phyloP scores from a whole-genome alignment of 306 rosid genomes.

The Gleditsia sinensis region DNA sequence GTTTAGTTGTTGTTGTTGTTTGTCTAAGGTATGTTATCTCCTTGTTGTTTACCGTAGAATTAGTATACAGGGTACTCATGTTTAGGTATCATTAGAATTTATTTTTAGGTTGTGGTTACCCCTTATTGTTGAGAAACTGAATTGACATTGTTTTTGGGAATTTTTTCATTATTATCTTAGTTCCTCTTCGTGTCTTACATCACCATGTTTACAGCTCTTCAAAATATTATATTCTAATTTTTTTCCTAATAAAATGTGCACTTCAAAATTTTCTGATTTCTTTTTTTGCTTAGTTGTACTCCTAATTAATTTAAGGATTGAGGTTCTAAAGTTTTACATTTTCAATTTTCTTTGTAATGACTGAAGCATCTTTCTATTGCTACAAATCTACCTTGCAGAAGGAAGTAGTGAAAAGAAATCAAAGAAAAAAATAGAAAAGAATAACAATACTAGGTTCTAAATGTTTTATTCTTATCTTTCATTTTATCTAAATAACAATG shows the following conservation, averaged over 20 bases:
- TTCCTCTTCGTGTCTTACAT: too few relatives aligned
- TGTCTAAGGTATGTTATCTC: too few relatives aligned
- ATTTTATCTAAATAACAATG: neutral
- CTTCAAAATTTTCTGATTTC: constrained; percentile 20
- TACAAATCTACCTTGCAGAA: neutral
- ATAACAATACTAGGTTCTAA: neutral
- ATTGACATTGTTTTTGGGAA: too few relatives aligned
- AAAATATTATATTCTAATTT: neutral
- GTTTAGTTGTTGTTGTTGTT: too few relatives aligned
- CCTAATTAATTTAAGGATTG: neutral
- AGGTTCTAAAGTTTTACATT: constrained; percentile 7
- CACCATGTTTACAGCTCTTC: neutral
- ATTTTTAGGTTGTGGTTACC: too few relatives aligned
- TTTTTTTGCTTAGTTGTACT: neutral
- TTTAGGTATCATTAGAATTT: too few relatives aligned
- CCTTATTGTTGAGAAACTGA: too few relatives aligned
- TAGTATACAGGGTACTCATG: too few relatives aligned
- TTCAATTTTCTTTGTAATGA: neutral
- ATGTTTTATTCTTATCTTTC: constrained; percentile 10
- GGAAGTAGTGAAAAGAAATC: neutral
- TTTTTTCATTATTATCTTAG: too few relatives aligned
- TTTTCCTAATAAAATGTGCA: neutral
- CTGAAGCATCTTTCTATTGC: neutral
- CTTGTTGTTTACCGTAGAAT: too few relatives aligned
- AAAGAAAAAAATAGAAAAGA: neutral